Evolutionary conservation across 345 rosid genomes (phyloP), one percentile per base, ranked within the genome.

Genomic region (Citrus sp.): DNA sequence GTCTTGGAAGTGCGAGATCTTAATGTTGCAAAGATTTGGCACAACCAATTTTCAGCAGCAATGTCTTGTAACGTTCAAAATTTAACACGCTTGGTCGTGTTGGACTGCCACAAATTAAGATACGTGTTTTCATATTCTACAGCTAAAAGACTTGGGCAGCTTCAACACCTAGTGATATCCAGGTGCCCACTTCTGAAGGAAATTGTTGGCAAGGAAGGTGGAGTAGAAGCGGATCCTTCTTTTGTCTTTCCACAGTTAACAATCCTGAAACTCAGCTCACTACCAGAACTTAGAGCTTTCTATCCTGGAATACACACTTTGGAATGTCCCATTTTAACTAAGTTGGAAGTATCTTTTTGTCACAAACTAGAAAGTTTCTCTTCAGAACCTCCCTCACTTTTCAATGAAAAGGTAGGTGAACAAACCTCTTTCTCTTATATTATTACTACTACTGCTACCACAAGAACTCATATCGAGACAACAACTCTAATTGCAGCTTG

Each of bases 181-280:
- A 3, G 6, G 5, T 68, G 72, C 40, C 4, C 7, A 25, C 30
- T 1, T 21, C 1, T 68, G 40, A 61, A 25, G 22, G 80, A 12
- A 22, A 30, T 28, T 18, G 58, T 54, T 5, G 58, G 7, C 21
- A 5, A 4, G n/a, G 58, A 54, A 54, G 0, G 58, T 16, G 58
- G 58, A 54, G 22, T 4, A 8, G 58, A 54, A 18, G 58, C 58
- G 1, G 22, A 4, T 54, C 7, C 22, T 54, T 16, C 7, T 16
- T 54, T 54, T 1, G 58, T 54, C 7, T 54, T 54, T 54, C 58
- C 58, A 0, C 7, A 1, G 0, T 54, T 54, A 54, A 54, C 58
- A 16, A 1, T 54, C 58, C 22, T 54, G 58, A 0, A 19, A 5
- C 58, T 54, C 0, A 0, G 2, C 2, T 4, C 0, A 0, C 22